Conservation (phyloP, 805 yeast genomes). For the Kuraishia capsulata region DNA sequence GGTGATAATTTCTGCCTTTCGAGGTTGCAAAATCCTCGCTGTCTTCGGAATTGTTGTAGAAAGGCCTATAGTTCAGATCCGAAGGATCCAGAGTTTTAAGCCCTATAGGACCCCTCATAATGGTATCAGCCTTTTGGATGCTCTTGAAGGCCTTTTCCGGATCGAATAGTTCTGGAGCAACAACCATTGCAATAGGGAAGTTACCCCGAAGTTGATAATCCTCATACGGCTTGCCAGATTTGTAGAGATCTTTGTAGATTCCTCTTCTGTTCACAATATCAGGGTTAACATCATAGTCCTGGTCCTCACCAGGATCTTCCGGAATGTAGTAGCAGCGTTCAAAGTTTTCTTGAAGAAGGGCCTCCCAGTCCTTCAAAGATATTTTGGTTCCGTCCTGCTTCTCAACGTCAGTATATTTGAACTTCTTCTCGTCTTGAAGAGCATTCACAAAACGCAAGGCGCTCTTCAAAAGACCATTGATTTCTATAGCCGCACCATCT, state of each 20-base stretch:
- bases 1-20: slow-evolving; percentile 94
- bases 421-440: slow-evolving; percentile 43
- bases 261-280: slow-evolving; percentile 79
- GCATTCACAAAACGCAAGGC: slow-evolving; percentile 69
- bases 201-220: slow-evolving; percentile 92
- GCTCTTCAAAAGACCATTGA: slow-evolving; percentile 82
- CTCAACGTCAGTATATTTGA: slow-evolving; percentile 47
- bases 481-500: slow-evolving; percentile 94
- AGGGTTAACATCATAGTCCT: slow-evolving; percentile 50
- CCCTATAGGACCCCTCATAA: slow-evolving; percentile 83
- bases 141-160: slow-evolving; percentile 54
- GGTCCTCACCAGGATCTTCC: slow-evolving; percentile 48
- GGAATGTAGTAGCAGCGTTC: slow-evolving; percentile 80
- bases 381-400: slow-evolving; percentile 51
- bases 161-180: slow-evolving; percentile 85
- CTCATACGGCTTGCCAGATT: slow-evolving; percentile 79
- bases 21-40: slow-evolving; percentile 83
- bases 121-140: slow-evolving; percentile 59
- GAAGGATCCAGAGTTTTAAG: slow-evolving; percentile 88
- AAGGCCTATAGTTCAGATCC: slow-evolving; percentile 87
- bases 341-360: slow-evolving; percentile 58
- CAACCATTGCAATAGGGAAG: slow-evolving; percentile 88
- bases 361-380: slow-evolving; percentile 63
- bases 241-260: slow-evolving; percentile 80
- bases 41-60: slow-evolving; percentile 75